phyloP scores from a whole-genome alignment of 768 basidiomycete genomes.

The Mycena leptocephala region DNA sequence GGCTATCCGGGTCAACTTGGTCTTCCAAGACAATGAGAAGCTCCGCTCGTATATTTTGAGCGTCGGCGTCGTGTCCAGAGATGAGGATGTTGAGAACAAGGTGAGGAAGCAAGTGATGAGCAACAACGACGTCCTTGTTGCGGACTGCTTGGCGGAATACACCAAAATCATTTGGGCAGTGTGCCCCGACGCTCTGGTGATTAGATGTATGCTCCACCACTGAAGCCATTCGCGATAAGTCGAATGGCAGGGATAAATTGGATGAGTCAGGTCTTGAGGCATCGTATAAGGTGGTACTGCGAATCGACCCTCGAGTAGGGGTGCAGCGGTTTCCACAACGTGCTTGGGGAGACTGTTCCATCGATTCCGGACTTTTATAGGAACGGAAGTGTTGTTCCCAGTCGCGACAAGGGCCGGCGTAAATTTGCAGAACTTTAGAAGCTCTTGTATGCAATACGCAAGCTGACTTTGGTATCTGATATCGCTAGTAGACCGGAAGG shows the following conservation, averaged over 20 bases:
- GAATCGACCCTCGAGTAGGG: slow-evolving; percentile 83
- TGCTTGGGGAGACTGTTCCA: slow-evolving; percentile 90
- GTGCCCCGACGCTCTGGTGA: slow-evolving; percentile 72
- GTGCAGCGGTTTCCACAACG: slow-evolving; percentile 89
- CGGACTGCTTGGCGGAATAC: slow-evolving; percentile 85
- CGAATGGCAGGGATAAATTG: slow-evolving; percentile 82
- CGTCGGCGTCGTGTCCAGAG: slow-evolving; percentile 77
- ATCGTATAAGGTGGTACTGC: slow-evolving; percentile 62
- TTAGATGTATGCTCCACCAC: slow-evolving; percentile 87
- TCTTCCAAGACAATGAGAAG: slow-evolving; percentile 89
- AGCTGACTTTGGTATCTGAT: slow-evolving; percentile 92
- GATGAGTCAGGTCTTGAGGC: slow-evolving; percentile 64
- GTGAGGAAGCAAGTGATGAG: slow-evolving; percentile 92
- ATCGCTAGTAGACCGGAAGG: slow-evolving; percentile 95
- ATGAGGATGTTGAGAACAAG: slow-evolving; percentile 90
- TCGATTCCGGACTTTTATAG: slow-evolving; percentile 77
- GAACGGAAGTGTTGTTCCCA: slow-evolving; percentile 64
- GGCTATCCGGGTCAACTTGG: slow-evolving; percentile 78
- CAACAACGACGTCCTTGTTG: slow-evolving; percentile 95
- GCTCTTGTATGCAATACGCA: slow-evolving; percentile 93
- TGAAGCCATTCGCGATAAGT: slow-evolving; percentile 99
- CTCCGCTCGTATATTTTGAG: slow-evolving; percentile 79
- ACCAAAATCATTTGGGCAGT: slow-evolving; percentile 77
- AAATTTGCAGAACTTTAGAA: slow-evolving; percentile 91
- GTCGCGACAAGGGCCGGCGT: slow-evolving; percentile 79